Percentiles rank a stretch among this genome's conserved stretches.
These are phyloP conservation scores for Flaveria ramosissima DNA, from an alignment of 129 eudicot species.

Conservation along the genomic window DNA sequence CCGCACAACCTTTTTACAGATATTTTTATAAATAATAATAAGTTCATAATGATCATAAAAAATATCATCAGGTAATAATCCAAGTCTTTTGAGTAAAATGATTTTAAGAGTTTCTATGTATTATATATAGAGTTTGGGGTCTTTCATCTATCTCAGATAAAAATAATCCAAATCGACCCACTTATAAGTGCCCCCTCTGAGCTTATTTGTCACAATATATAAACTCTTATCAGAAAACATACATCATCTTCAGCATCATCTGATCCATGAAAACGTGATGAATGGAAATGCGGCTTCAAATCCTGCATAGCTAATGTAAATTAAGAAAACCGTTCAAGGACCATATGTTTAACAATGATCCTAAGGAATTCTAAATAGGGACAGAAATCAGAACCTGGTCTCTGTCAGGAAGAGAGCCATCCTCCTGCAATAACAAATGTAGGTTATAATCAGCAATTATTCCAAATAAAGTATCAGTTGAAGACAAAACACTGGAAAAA, in stretches of 20 bases:
- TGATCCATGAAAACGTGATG: conserved; percentile 96
- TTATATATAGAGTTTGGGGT: background rate
- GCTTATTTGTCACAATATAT: conserved; percentile 5
- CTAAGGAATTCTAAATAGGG: conserved; percentile 23
- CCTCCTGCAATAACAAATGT: conserved; percentile 63
- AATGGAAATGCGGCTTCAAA: conserved; percentile 92
- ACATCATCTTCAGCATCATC: conserved; percentile 97
- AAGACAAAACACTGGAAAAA: conserved; percentile 11
- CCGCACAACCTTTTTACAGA: background rate
- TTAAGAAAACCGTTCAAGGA: conserved; percentile 20
- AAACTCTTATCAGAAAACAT: conserved; percentile 24
- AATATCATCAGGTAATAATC: background rate
- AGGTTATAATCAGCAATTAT: conserved; percentile 18
- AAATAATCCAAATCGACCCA: background rate
- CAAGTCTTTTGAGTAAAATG: background rate
- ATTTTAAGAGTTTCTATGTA: background rate
- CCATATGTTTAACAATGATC: conserved; percentile 1
- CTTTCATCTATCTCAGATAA: background rate
- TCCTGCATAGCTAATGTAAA: conserved; percentile 54
- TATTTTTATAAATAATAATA: background rate
- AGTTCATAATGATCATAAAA: background rate
- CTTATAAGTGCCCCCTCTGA: background rate
- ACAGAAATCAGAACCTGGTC: conserved; percentile 70
- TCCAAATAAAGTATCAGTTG: background rate
- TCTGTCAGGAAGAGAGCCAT: conserved; percentile 90